Evolutionary conservation across 208 protist species (phyloP).

Genomic region (Leishmania lainsoni): DNA sequence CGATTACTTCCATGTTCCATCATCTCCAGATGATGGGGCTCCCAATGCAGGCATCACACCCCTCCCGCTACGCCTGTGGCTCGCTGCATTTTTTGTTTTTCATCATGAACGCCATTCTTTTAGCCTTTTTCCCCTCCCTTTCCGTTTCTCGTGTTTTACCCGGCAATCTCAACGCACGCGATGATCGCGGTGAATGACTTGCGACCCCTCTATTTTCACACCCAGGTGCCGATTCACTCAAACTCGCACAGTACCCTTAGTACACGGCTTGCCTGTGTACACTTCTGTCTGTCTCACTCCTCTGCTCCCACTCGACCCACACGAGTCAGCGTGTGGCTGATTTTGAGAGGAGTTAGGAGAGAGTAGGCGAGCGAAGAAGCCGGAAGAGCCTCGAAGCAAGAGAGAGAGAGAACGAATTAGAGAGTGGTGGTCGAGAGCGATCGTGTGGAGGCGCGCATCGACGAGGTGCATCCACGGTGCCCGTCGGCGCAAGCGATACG

Average conservation of each 20-base stretch:
- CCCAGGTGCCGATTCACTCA: neutral
- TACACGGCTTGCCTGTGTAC: neutral
- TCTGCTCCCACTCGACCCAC: neutral
- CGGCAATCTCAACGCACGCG: neutral
- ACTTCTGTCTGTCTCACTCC: neutral
- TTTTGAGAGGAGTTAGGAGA: neutral
- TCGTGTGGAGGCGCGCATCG: neutral
- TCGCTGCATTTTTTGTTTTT: neutral
- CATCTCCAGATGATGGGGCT: neutral
- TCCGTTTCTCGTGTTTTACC: conserved; percentile 1
- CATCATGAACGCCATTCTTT: neutral
- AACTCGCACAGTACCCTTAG: neutral
- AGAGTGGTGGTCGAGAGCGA: neutral
- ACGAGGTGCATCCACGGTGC: neutral
- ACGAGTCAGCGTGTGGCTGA: neutral
- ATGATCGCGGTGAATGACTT: neutral
- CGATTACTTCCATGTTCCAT: neutral
- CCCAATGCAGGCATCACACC: neutral
- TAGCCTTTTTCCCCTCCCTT: neutral
- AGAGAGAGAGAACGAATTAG: neutral
- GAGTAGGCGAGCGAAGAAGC: neutral
- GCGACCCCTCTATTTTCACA: neutral
- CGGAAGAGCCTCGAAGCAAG: neutral
- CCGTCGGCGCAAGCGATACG: neutral
- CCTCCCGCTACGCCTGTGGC: neutral